Evolutionary conservation across 169 alveolate species (phyloP).

Genomic region (Plasmodium gaboni): DNA sequence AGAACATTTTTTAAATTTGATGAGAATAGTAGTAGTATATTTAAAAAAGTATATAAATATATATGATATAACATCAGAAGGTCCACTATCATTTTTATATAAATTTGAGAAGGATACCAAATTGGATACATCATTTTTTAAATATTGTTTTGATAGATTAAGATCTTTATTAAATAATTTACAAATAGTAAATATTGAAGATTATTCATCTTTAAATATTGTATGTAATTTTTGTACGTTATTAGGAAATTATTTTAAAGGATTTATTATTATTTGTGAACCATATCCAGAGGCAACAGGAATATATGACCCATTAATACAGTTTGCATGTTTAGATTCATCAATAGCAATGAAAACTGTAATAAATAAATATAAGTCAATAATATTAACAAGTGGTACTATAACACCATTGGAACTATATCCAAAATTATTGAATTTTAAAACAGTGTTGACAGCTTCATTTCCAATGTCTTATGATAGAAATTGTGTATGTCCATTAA

Average conservation of each 20-base stretch:
- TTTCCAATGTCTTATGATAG: conserved; percentile 95
- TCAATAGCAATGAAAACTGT: conserved; percentile 97
- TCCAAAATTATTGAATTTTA: conserved; percentile 94
- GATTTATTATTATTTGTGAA: conserved; percentile 96
- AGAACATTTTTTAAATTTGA: conserved; percentile 92
- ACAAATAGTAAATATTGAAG: conserved; percentile 88
- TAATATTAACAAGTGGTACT: conserved; percentile 97
- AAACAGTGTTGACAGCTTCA: conserved; percentile 94
- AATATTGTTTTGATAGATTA: conserved; percentile 85
- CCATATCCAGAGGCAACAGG: conserved; percentile 97
- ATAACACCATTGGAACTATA: conserved; percentile 97
- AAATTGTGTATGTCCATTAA: conserved; percentile 95
- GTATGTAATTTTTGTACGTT: conserved; percentile 95
- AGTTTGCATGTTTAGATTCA: conserved; percentile 96
- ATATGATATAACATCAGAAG: conserved; percentile 91
- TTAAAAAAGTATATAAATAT: conserved; percentile 91
- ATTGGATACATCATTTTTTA: conserved; percentile 87
- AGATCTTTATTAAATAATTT: conserved; percentile 86
- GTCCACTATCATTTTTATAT: conserved; percentile 93
- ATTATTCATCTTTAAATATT: conserved; percentile 84
- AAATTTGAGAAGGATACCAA: conserved; percentile 85
- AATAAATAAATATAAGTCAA: conserved; percentile 92
- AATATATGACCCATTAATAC: conserved; percentile 94
- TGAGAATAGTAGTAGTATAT: conserved; percentile 92
- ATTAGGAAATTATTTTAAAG: conserved; percentile 94